These are phyloP conservation scores for Phytopythium ostracodes DNA, from an alignment of 352 stramenopile genomes.

Conservation along the genomic window DNA sequence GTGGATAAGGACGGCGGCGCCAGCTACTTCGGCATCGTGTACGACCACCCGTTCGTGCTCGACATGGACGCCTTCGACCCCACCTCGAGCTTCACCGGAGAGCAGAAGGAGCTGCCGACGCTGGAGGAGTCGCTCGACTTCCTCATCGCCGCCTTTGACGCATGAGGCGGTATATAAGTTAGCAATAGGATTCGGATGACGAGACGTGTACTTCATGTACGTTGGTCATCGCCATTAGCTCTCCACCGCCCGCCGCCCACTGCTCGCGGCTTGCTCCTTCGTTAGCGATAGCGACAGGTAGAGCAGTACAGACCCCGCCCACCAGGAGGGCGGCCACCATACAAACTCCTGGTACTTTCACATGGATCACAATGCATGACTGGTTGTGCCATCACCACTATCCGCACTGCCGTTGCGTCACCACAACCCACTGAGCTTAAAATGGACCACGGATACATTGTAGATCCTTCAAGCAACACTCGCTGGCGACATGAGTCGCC, in stretches of 20 bases:
- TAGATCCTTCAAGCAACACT: no score
- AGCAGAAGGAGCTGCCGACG: conserved; percentile 27
- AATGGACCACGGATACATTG: no score
- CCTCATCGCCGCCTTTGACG: conserved; percentile 42
- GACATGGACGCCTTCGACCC: neutral
- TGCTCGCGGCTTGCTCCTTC: neutral
- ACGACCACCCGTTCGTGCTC: conserved; percentile 8
- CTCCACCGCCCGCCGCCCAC: neutral
- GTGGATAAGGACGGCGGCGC: neutral
- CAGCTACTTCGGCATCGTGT: neutral
- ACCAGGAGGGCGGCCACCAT: neutral
- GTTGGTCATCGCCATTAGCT: neutral
- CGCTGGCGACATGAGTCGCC: no score
- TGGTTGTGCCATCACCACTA: no score
- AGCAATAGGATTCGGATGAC: neutral
- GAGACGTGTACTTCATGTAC: neutral
- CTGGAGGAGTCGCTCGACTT: conserved; percentile 56
- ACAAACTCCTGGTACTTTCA: neutral
- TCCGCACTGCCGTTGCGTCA: no score
- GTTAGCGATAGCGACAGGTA: neutral
- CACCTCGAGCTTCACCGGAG: neutral
- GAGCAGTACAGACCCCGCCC: conserved; percentile 1
- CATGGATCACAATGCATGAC: neutral
- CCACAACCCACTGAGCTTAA: no score
- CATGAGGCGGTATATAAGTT: neutral